Percentiles rank a stretch among this genome's conserved stretches.
Evolutionary conservation across 2,329 filamentous ascomycete genomes (phyloP).

Genomic region (Hypoxylon sp.): DNA sequence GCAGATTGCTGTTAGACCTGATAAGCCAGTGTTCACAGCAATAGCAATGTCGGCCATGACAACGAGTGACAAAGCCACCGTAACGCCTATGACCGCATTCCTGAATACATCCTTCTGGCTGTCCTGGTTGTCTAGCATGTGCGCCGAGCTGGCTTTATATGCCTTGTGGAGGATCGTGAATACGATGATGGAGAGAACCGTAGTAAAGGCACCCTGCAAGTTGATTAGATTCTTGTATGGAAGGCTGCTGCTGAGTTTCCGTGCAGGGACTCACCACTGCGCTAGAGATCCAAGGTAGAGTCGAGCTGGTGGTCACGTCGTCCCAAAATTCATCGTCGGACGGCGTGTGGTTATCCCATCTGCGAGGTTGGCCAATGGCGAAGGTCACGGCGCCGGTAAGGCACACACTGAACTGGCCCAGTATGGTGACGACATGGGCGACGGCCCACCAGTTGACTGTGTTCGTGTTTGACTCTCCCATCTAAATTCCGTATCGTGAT

Average conservation of each 20-base stretch:
- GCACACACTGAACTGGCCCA: constrained; percentile 17
- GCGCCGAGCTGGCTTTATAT: background rate
- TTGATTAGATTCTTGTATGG: constrained; percentile 2
- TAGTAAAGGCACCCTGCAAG: constrained; percentile 9
- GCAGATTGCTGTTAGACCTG: background rate
- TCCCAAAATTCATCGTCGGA: constrained; percentile 18
- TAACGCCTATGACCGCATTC: constrained; percentile 7
- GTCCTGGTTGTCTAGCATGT: background rate
- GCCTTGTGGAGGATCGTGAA: constrained; percentile 7
- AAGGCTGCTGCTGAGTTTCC: background rate
- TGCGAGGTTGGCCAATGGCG: background rate
- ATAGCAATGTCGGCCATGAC: constrained; percentile 12
- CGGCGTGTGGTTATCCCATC: background rate
- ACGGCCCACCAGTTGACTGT: constrained; percentile 8
- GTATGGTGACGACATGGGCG: constrained; percentile 11
- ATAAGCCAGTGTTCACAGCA: constrained; percentile 8
- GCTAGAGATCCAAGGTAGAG: constrained; percentile 6
- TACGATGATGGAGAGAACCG: constrained; percentile 7
- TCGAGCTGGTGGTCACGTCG: background rate
- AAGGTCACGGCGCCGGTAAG: constrained; percentile 4
- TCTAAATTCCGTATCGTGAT: constrained; percentile 7
- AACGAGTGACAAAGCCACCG: constrained; percentile 2
- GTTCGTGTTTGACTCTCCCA: background rate
- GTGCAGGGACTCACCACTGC: constrained; percentile 11
- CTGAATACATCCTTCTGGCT: background rate